Conservation (phyloP, 129 eudicot genomes). For the Apium graveolens region DNA sequence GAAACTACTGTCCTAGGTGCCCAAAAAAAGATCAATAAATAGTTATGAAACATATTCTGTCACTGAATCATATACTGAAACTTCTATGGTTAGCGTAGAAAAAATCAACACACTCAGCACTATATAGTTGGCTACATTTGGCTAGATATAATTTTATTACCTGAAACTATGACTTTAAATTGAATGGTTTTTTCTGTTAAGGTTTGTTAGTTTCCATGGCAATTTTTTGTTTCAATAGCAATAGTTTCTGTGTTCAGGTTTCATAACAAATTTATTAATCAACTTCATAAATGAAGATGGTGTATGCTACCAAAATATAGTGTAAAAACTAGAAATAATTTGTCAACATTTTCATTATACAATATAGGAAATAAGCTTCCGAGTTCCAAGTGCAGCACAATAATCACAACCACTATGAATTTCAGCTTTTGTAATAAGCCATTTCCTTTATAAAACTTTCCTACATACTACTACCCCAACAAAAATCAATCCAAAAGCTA, state of each 20-base stretch:
- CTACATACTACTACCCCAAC: constrained; percentile 47
- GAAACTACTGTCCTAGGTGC: too few species aligned
- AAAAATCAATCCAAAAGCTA: constrained; percentile 43
- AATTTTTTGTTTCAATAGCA: not conserved
- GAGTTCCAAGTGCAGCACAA: not conserved
- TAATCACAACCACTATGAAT: not conserved
- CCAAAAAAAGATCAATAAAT: too few species aligned
- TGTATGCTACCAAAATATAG: not conserved
- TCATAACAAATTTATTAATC: not conserved
- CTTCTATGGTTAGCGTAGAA: too few species aligned
- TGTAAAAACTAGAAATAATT: not conserved
- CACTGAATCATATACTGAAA: too few species aligned
- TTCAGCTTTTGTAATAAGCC: not conserved
- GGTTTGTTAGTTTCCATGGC: too few species aligned
- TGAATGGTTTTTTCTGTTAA: not conserved
- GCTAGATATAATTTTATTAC: too few species aligned
- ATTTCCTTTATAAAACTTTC: constrained; percentile 17
- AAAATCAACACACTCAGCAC: not conserved
- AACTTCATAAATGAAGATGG: not conserved
- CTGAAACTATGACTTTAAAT: not conserved
- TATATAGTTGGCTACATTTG: not conserved
- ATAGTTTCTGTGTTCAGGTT: not conserved
- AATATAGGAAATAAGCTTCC: too few species aligned
- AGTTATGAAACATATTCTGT: too few species aligned
- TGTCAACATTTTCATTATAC: too few species aligned